Conservation (phyloP, 306 rosid genomes). For the Corylus heterophylla region DNA sequence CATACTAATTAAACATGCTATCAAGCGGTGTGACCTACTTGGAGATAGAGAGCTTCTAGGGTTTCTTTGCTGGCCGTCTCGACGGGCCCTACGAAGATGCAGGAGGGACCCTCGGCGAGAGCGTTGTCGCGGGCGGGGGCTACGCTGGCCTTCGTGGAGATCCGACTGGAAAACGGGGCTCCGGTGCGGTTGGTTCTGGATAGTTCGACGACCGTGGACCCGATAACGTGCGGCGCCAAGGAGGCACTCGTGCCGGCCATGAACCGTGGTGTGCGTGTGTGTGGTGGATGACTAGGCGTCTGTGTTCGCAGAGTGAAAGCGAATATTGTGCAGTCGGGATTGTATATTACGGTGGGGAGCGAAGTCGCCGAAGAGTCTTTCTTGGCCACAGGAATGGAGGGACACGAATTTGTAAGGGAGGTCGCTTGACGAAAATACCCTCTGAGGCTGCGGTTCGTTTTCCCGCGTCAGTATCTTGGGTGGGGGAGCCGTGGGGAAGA, state of each 20-base stretch:
- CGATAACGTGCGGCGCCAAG: constrained; percentile 35
- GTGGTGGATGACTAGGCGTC: background rate
- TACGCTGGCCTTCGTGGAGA: constrained; percentile 43
- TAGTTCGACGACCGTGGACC: constrained; percentile 36
- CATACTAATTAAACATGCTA: background rate
- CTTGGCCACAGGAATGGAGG: constrained; percentile 31
- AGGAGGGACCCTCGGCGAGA: constrained; percentile 55
- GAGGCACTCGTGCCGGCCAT: constrained; percentile 72
- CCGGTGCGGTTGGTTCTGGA: constrained; percentile 39
- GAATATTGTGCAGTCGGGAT: constrained; percentile 12
- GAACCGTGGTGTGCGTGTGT: background rate
- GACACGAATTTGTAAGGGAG: background rate
- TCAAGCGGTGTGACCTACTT: constrained; percentile 29
- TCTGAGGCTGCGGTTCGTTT: constrained; percentile 20
- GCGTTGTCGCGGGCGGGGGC: constrained; percentile 31
- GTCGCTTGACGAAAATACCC: constrained; percentile 25
- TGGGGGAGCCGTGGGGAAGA: background rate
- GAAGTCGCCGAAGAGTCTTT: background rate
- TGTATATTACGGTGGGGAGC: background rate
- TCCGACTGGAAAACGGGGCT: constrained; percentile 39
- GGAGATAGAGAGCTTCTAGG: constrained; percentile 80
- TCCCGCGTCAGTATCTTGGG: constrained; percentile 30
- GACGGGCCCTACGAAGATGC: constrained; percentile 75
- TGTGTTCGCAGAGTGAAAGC: background rate
- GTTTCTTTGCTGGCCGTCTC: constrained; percentile 83